Percentiles rank a stretch among this genome's conserved stretches.
These are phyloP conservation scores for Lepidopterella palustris DNA, from an alignment of 495 filamentous ascomycete genomes.

Conservation along the genomic window DNA sequence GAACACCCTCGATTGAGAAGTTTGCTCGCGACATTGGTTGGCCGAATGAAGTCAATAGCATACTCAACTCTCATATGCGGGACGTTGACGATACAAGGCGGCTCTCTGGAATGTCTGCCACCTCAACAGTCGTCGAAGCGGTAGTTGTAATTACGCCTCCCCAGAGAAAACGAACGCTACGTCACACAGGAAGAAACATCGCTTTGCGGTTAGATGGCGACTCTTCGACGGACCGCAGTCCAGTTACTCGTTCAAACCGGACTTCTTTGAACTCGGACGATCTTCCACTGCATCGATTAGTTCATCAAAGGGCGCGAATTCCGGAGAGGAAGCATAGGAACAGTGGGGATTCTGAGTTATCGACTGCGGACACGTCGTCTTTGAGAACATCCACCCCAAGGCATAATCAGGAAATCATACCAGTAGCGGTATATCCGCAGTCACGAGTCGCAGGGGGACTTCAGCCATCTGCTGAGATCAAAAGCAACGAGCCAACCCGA, in stretches of 20 bases:
- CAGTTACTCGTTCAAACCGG: slow-evolving; percentile 13
- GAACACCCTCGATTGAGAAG: slow-evolving; percentile 20
- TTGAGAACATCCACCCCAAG: slow-evolving; percentile 15
- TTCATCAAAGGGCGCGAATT: slow-evolving; percentile 27
- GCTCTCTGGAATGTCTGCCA: slow-evolving; percentile 21
- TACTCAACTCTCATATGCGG: background rate
- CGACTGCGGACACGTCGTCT: slow-evolving; percentile 3
- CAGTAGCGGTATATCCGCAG: slow-evolving; percentile 12
- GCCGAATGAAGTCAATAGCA: slow-evolving; percentile 11
- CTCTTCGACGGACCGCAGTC: slow-evolving; percentile 11
- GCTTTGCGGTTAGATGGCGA: slow-evolving; percentile 16
- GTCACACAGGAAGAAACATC: slow-evolving; percentile 30
- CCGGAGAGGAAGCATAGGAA: slow-evolving; percentile 11
- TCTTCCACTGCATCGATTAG: slow-evolving; percentile 20
- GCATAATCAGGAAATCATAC: slow-evolving; percentile 6
- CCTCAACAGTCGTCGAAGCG: slow-evolving; percentile 30
- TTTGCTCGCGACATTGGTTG: slow-evolving; percentile 27
- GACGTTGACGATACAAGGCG: slow-evolving; percentile 17
- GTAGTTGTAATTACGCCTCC: slow-evolving; percentile 27
- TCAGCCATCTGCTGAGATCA: slow-evolving; percentile 21
- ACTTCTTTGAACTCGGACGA: slow-evolving; percentile 22
- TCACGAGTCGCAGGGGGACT: slow-evolving; percentile 8
- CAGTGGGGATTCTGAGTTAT: slow-evolving; percentile 15
- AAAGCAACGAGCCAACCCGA: slow-evolving; percentile 9
- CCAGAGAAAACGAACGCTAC: slow-evolving; percentile 19